Conservation (phyloP, 176 grass and related monocot genomes). For the Melocanna baccifera region DNA sequence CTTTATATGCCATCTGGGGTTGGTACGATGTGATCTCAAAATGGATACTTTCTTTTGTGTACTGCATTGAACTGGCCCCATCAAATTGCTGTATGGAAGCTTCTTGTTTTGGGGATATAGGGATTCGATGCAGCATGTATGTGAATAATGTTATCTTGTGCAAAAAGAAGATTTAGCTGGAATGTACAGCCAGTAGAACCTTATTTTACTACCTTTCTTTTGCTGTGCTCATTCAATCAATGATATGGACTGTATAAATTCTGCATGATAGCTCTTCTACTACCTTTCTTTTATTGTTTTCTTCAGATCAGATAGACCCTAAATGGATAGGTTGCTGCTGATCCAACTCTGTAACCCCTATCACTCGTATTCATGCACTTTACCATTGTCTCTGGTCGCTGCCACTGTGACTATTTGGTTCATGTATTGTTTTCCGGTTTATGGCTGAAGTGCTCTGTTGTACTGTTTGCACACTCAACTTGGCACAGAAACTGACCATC, state of each 20-base stretch:
- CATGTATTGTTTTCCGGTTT: background rate
- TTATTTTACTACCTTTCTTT: background rate
- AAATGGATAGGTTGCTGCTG: background rate
- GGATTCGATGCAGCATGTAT: slow-evolving; percentile 14
- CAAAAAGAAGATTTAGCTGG: background rate
- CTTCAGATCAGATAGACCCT: background rate
- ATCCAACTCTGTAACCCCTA: background rate
- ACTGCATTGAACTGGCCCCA: slow-evolving; percentile 29
- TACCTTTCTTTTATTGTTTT: background rate
- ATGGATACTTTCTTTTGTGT: slow-evolving; percentile 38
- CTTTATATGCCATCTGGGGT: slow-evolving; percentile 38
- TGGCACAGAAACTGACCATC: background rate
- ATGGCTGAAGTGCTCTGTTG: background rate
- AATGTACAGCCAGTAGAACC: background rate
- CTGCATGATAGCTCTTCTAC: background rate
- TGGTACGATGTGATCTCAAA: slow-evolving; percentile 41
- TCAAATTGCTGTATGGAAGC: slow-evolving; percentile 15
- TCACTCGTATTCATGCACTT: background rate
- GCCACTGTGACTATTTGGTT: background rate
- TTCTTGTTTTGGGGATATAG: background rate
- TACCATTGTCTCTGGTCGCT: background rate
- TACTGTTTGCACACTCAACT: background rate
- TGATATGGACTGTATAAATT: slow-evolving; percentile 15
- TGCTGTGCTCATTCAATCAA: background rate
- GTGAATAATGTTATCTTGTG: slow-evolving; percentile 4